Evolutionary conservation across 768 basidiomycete genomes (phyloP), one percentile per base, ranked within the genome.

Genomic region (Lepiota venenata): DNA sequence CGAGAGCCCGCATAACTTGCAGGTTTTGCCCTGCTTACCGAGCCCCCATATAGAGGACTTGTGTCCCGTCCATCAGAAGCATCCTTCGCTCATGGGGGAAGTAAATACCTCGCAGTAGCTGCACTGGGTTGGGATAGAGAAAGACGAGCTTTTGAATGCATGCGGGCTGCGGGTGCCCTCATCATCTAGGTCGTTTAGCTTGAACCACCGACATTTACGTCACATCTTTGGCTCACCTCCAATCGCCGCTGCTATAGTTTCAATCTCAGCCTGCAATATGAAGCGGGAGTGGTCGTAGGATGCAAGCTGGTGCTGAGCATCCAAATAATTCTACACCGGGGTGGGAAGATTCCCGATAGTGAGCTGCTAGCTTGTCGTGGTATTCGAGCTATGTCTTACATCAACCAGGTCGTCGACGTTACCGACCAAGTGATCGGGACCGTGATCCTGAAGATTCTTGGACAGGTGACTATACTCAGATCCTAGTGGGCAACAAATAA

Each of bases 11-110:
- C 92, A 93, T 11, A 74, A 68, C 64, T 77, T 85, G 72, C 91
- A 93, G 5, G 86, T 90, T 71, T 91, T 93, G 32, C 91, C 91
- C 64, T 90, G 88, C 67, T 91, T 92, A 65, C 82, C 87, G 41
- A 93, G 72, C 8, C 91, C 92, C 91, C 91, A 93, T 27, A 93
- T 91, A 7, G 87, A 88, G 9, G 85, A 77, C 90, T 92, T 55
- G 29, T 43, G 60, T 46, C 52, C 51, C 50, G 58, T 16, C 47
- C 27, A 41, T 37, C 43, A 54, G 41, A 49, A 44, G 44, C 32
- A 38, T 35, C 45, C 20, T 10, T 29, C 15, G 14, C 29, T 14
- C n/a, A 5, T 16, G 20, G 18, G 35, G n/a, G 14, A 50, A 15
- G 54, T 25, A 39, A 27, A 45, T 42, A 86, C 90, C 79, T 88